Conservation (phyloP, 495 filamentous ascomycete species). For the Hypoxylon crocopeplum region DNA sequence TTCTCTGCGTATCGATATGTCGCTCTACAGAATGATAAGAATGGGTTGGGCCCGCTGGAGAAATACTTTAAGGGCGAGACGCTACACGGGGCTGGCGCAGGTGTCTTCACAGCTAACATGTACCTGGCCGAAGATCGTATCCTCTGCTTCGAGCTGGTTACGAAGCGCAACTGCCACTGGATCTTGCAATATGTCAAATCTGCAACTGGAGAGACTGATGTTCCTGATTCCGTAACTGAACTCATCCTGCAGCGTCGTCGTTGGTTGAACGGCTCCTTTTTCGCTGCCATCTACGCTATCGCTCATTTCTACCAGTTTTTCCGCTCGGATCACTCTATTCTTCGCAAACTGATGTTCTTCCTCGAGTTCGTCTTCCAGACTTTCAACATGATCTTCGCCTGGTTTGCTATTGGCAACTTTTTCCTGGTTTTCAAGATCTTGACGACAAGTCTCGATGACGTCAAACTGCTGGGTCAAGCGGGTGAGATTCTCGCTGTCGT, state of each 20-base stretch:
- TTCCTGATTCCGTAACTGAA: conserved; percentile 93
- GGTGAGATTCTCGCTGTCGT: conserved; percentile 85
- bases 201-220: conserved; percentile 94
- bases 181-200: conserved; percentile 98
- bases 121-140: conserved; percentile 99
- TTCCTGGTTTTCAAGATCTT: conserved; percentile 99
- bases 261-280: conserved; percentile 99
- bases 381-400: conserved; percentile 96
- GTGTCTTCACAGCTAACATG: conserved; percentile 99
- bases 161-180: conserved; percentile 97
- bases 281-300: conserved; percentile 95
- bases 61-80: conserved; percentile 98
- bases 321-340: conserved; percentile 85
- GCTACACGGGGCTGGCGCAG: conserved; percentile 92
- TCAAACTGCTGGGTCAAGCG: conserved; percentile 70
- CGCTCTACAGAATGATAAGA: conserved; percentile 95
- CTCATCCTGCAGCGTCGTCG: conserved; percentile 95
- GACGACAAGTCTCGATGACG: conserved; percentile 78
- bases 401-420: conserved; percentile 99
- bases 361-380: conserved; percentile 95
- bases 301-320: conserved; percentile 94
- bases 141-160: conserved; percentile 97
- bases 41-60: conserved; percentile 88
- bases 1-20: conserved; percentile 97
- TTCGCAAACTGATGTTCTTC: conserved; percentile 87